Conservation (phyloP, 1,139 yeast genomes). For the Yamadazyma sp. region DNA sequence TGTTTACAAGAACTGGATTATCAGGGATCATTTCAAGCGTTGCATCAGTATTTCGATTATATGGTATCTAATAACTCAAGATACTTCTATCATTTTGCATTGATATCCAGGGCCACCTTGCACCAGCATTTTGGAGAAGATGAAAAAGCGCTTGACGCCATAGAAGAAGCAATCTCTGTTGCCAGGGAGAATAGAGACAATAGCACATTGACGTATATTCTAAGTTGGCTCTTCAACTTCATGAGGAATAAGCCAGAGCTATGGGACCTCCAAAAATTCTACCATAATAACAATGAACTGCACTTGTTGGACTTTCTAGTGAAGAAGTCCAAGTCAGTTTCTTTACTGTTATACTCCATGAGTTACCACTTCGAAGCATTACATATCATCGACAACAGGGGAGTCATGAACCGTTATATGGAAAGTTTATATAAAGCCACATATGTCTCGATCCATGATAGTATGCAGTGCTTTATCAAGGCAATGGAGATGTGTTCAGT, state of each 20-base stretch:
- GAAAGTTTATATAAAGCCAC: slow-evolving; percentile 57
- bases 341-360: slow-evolving; percentile 54
- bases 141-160: slow-evolving; percentile 73
- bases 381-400: slow-evolving; percentile 53
- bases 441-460: slow-evolving; percentile 49
- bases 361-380: slow-evolving; percentile 62
- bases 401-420: slow-evolving; percentile 41
- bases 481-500: slow-evolving; percentile 47
- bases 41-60: slow-evolving; percentile 85
- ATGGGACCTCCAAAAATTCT: slow-evolving; percentile 41
- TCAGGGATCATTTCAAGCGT: slow-evolving; percentile 67
- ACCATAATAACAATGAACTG: slow-evolving; percentile 44
- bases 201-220: slow-evolving; percentile 69
- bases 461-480: slow-evolving; percentile 39
- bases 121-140: slow-evolving; percentile 77
- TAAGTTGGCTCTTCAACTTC: slow-evolving; percentile 78
- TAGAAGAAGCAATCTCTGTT: slow-evolving; percentile 84
- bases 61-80: slow-evolving; percentile 71
- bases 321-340: slow-evolving; percentile 53
- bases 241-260: slow-evolving; percentile 66
- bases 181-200: slow-evolving; percentile 85
- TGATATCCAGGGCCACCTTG: slow-evolving; percentile 72
- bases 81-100: slow-evolving; percentile 76
- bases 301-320: slow-evolving; percentile 67
- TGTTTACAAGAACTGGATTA: slow-evolving; percentile 63